Conservation (phyloP, 805 yeast genomes). For the Ogataea allantospora region DNA sequence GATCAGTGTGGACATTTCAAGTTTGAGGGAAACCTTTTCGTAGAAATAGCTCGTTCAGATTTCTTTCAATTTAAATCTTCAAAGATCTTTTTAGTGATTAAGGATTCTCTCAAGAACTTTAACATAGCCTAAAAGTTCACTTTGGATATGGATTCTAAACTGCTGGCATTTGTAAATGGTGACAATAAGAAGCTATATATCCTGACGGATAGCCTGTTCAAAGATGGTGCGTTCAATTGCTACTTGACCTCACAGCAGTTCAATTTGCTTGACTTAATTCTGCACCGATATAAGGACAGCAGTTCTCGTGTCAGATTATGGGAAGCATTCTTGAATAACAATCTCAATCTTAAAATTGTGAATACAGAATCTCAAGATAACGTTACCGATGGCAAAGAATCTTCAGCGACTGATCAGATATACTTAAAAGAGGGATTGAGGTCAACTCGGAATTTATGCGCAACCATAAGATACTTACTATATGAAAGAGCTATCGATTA, state of each 20-base stretch:
- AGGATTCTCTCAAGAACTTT: too few relatives aligned
- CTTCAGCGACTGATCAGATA: conserved; percentile 29
- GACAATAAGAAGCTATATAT: conserved; percentile 31
- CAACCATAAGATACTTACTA: conserved; percentile 62
- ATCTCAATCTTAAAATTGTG: conserved; percentile 30
- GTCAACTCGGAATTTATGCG: conserved; percentile 54
- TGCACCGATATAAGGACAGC: conserved; percentile 32
- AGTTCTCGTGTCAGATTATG: conserved; percentile 33
- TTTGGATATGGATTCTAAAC: conserved; percentile 11
- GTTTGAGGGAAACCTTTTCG: too few relatives aligned
- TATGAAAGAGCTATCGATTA: conserved; percentile 69
- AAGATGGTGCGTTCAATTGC: conserved; percentile 42
- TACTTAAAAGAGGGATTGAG: conserved; percentile 46
- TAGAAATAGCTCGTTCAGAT: too few relatives aligned
- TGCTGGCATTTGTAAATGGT: conserved; percentile 20
- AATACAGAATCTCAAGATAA: conserved; percentile 16
- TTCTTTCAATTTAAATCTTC: too few relatives aligned
- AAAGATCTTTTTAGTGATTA: too few relatives aligned
- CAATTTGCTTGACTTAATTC: conserved; percentile 45
- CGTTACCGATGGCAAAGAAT: neutral
- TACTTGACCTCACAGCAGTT: conserved; percentile 57
- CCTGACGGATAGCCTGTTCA: conserved; percentile 37
- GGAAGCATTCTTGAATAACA: conserved; percentile 46
- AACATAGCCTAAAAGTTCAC: neutral
- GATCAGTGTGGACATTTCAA: too few relatives aligned